Evolutionary conservation across 768 basidiomycete genomes (phyloP), one percentile per base, ranked within the genome.

Genomic region (Macrolepiota dolichaula): DNA sequence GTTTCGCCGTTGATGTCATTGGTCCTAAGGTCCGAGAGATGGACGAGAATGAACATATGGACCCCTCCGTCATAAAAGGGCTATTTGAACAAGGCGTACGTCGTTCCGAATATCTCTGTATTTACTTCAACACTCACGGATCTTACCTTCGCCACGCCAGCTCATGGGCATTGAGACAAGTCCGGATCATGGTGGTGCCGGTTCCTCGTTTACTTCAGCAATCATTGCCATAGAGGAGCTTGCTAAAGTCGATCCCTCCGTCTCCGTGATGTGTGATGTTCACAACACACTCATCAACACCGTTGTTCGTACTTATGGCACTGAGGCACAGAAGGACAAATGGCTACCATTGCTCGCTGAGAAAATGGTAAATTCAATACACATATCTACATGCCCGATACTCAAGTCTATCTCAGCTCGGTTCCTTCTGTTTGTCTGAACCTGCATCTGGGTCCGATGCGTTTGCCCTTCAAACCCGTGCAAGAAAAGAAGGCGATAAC

Each of bases 221-320:
- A 93, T 99, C 67, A 94, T 99, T 66, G 92, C 88, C 22, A 95
- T 99, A 49, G 97, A 99, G 68, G 97, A 99, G 72, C 88, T 99
- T 29, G 96, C 97, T 36, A 95, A 92, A 69, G 80, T 98, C 38
- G 97, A 99, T 72, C 94, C 97, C 0, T 92, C 92, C 2, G 96
- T 99, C 15, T 97, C 96, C 3, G 97, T 98, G 27, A 76, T 96
- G 72, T 96, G 93, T 66, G 97, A 99, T 70, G 97, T 99, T 3
- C 97, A 99, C 81, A 98, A 98, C 73, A 99, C 97, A 12, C 86
- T 99, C 40, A 93, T 98, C 65, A 96, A 98, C 77, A 97, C 96
- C 37, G 88, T 98, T 66, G 74, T 98, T 67, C 86, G 96, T 61
- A 86, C 85, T 67, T 91, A 97, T 69, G 96, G 87, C 1, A 89